Conservation (phyloP, 2,329 filamentous ascomycete genomes). For the Dactylella cylindrospora region DNA sequence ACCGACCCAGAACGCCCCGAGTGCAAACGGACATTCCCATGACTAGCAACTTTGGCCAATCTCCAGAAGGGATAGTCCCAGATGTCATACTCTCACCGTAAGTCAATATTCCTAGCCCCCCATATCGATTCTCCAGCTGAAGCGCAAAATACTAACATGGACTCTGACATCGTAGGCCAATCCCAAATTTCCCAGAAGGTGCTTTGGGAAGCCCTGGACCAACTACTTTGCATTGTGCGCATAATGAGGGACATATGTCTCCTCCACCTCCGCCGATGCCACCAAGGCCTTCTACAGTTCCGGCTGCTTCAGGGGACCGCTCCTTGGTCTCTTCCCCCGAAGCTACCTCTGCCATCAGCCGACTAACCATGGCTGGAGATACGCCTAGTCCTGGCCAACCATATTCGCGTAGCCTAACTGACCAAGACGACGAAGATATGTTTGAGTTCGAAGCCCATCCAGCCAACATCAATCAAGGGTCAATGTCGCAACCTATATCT, state of each 20-base stretch:
- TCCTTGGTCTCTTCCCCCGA: constrained; percentile 21
- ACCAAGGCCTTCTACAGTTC: constrained; percentile 3
- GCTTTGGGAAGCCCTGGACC: not conserved
- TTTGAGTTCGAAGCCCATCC: constrained; percentile 15
- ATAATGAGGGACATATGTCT: constrained; percentile 14
- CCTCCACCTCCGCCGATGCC: constrained; percentile 7
- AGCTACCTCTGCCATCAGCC: constrained; percentile 15
- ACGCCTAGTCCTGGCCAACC: constrained; percentile 1
- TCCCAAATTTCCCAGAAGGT: constrained; percentile 8
- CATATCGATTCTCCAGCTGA: not conserved
- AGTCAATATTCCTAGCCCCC: constrained; percentile 1
- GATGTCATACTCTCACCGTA: constrained; percentile 35
- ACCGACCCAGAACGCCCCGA: no score
- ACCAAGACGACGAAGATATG: constrained; percentile 21
- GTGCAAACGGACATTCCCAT: no score
- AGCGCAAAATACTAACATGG: not conserved
- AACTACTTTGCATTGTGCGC: not conserved
- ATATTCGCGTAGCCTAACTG: constrained; percentile 5
- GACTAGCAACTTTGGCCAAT: no score
- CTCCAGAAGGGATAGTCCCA: constrained; percentile 5
- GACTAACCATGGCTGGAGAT: constrained; percentile 22
- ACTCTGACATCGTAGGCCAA: not conserved
- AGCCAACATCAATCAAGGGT: not conserved
- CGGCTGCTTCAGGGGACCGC: constrained; percentile 1
- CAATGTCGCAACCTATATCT: not conserved